These are phyloP conservation scores for Elymus sibiricus DNA, from an alignment of 176 grass and related monocot genomes.

Conservation along the genomic window DNA sequence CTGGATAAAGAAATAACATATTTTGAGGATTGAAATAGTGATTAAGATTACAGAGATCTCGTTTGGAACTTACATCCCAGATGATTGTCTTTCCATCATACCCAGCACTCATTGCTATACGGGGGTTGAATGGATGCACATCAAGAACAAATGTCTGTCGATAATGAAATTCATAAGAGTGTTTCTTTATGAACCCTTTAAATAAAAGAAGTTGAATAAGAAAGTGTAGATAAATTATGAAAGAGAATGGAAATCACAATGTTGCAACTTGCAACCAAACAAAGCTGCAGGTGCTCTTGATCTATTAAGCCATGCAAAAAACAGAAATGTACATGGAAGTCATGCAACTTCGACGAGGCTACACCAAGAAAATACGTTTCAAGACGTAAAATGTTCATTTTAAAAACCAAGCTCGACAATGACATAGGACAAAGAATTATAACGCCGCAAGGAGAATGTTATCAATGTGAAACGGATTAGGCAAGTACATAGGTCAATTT, in stretches of 20 bases:
- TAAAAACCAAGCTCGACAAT: not conserved
- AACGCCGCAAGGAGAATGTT: not conserved
- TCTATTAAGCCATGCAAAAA: slow-evolving; percentile 3
- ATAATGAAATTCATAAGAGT: slow-evolving; percentile 26
- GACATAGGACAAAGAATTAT: not conserved
- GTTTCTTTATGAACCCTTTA: slow-evolving; percentile 12
- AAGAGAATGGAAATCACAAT: slow-evolving; percentile 6
- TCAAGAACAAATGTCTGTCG: slow-evolving; percentile 98
- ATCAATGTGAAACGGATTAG: not conserved
- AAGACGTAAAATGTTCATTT: not conserved
- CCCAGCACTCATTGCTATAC: slow-evolving; percentile 99
- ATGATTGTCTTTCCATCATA: slow-evolving; percentile 98
- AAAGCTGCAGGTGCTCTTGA: not conserved
- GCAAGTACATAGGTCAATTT: not conserved
- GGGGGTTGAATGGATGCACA: slow-evolving; percentile 99
- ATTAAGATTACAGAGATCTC: slow-evolving; percentile 14
- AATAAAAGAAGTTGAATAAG: not conserved
- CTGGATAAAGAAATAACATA: slow-evolving; percentile 44
- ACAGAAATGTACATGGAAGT: not conserved
- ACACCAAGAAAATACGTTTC: not conserved
- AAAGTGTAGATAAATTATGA: not conserved
- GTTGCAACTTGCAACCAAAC: slow-evolving; percentile 6
- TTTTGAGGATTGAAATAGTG: slow-evolving; percentile 28
- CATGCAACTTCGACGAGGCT: not conserved
- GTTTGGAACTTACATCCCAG: slow-evolving; percentile 88